A percentile compares a stretch with the other conserved stretches of the same genome.
Evolutionary conservation across 768 basidiomycete genomes (phyloP).

Genomic region (Calocera cornea): DNA sequence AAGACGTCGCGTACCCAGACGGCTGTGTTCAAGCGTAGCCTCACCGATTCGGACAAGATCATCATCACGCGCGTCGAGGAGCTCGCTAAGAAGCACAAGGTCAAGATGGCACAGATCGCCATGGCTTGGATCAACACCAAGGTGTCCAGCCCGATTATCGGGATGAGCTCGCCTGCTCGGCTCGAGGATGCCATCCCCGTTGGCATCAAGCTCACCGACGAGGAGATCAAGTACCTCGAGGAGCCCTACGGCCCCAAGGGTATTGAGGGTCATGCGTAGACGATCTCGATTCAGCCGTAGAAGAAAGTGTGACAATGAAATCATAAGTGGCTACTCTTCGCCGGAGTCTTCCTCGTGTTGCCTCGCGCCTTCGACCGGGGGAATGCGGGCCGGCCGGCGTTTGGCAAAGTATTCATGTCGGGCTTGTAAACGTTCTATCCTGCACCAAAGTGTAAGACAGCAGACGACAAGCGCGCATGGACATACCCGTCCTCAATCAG

Average conservation of each 20-base stretch:
- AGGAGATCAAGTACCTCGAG: slow-evolving; percentile 13
- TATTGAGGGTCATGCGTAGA: background rate
- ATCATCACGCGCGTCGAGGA: slow-evolving; percentile 18
- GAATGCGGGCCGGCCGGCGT: background rate
- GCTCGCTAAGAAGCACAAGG: slow-evolving; percentile 20
- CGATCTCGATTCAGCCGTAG: background rate
- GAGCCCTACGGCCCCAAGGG: slow-evolving; percentile 8
- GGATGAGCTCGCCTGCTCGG: slow-evolving; percentile 8
- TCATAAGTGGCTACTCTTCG: background rate
- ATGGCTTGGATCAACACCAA: slow-evolving; percentile 22
- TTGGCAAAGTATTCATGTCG: background rate
- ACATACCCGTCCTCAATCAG: background rate
- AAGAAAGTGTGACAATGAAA: background rate
- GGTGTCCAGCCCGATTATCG: slow-evolving; percentile 16
- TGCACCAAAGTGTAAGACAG: background rate
- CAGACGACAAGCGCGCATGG: background rate
- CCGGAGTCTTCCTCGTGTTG: background rate
- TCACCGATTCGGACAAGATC: slow-evolving; percentile 2
- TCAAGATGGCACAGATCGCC: slow-evolving; percentile 24
- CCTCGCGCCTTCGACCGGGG: background rate
- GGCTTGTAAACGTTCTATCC: background rate
- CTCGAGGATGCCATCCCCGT: slow-evolving; percentile 11
- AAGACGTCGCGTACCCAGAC: slow-evolving; percentile 15
- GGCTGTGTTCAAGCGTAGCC: background rate
- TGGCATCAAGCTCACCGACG: slow-evolving; percentile 9